Percentiles rank a stretch among this genome's conserved stretches.
Evolutionary conservation across 495 filamentous ascomycete species (phyloP).

Genomic region (Daldinia grandis): DNA sequence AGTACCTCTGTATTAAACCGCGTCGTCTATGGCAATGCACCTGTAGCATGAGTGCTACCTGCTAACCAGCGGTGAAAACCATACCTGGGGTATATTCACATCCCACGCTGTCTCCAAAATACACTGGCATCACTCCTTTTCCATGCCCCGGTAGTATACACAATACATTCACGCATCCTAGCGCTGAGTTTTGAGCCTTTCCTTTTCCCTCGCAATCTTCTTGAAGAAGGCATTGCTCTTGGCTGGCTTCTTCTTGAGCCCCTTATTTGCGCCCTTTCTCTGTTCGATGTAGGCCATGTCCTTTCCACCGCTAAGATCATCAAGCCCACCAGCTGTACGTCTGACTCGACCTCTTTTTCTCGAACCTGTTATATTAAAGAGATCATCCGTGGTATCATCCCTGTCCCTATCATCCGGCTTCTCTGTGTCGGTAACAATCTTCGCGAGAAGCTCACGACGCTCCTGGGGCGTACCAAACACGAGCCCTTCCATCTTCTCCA

Average conservation of each 20-base stretch:
- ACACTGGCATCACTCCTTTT: conserved; percentile 14
- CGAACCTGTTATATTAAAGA: conserved; percentile 71
- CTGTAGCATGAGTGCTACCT: conserved; percentile 7
- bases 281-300: conserved; percentile 97
- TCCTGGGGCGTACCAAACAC: conserved; percentile 83
- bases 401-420: conserved; percentile 75
- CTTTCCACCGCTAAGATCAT: conserved; percentile 86
- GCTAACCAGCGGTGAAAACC: conserved; percentile 22
- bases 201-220: conserved; percentile 79
- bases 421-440: conserved; percentile 92
- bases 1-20: conserved; percentile 18
- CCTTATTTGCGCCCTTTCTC: conserved; percentile 76
- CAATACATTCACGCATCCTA: conserved; percentile 12
- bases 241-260: conserved; percentile 74
- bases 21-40: neutral
- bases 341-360: conserved; percentile 67
- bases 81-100: conserved; percentile 27
- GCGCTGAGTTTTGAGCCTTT: conserved; percentile 40
- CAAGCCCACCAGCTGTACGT: conserved; percentile 83
- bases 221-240: conserved; percentile 70
- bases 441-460: conserved; percentile 85
- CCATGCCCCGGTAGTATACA: conserved; percentile 11
- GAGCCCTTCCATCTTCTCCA: conserved; percentile 82
- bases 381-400: conserved; percentile 81
- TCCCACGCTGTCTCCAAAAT: conserved; percentile 5